phyloP scores from a whole-genome alignment of 345 rosid species.

The Sonneratia alba region DNA sequence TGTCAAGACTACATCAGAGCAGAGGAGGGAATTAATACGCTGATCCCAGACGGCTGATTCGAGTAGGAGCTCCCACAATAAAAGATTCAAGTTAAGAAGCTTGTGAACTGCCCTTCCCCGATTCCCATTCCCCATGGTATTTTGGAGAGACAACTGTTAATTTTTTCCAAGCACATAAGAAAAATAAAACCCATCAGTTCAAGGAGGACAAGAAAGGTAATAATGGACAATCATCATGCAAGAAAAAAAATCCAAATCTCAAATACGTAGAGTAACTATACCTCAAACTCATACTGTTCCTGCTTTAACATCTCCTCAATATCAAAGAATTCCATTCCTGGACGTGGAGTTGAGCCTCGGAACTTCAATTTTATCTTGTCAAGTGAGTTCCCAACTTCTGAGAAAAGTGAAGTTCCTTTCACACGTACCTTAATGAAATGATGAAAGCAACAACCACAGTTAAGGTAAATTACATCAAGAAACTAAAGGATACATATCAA shows the following conservation, averaged over 20 bases:
- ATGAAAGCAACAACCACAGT: conserved; percentile 9
- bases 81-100: conserved; percentile 50
- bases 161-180: conserved; percentile 6
- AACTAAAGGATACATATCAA: background rate
- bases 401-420: conserved; percentile 53
- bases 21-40: conserved; percentile 55
- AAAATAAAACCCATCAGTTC: background rate
- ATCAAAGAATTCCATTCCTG: conserved; percentile 37
- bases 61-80: conserved; percentile 75
- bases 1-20: conserved; percentile 34
- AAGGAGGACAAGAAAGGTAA: background rate
- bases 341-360: conserved; percentile 34
- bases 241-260: conserved; percentile 1
- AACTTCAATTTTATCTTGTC: conserved; percentile 37
- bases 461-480: background rate
- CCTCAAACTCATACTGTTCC: conserved; percentile 59
- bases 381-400: conserved; percentile 42
- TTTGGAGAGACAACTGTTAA: conserved; percentile 34
- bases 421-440: conserved; percentile 39
- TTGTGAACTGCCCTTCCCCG: conserved; percentile 30
- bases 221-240: background rate
- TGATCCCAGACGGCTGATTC: conserved; percentile 69
- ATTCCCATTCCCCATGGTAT: conserved; percentile 31
- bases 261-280: conserved; percentile 21
- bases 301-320: conserved; percentile 57